Evolutionary conservation across 2,329 filamentous ascomycete species (phyloP).

Genomic region (Ophiostoma perfectum): DNA sequence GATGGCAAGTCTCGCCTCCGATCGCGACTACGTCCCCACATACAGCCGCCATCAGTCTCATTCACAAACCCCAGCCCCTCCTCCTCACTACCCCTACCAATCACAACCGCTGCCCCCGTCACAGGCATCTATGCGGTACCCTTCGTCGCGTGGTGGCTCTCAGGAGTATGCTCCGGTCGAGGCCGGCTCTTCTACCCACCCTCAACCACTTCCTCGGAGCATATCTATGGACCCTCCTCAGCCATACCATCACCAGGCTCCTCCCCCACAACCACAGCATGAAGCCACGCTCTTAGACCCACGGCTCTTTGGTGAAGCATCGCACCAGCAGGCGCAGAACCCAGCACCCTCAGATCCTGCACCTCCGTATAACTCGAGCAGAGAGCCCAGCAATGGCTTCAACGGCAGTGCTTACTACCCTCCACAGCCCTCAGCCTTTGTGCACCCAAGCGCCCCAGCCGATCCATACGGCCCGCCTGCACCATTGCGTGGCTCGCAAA

Average conservation of each 20-base stretch:
- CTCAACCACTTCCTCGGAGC: constrained; percentile 11
- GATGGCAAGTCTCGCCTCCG: constrained; percentile 18
- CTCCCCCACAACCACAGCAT: neutral
- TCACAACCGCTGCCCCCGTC: constrained; percentile 13
- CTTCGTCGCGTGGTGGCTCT: constrained; percentile 17
- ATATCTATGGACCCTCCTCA: constrained; percentile 20
- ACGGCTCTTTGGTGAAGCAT: constrained; percentile 26
- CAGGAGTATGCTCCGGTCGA: constrained; percentile 18
- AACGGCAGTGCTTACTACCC: constrained; percentile 14
- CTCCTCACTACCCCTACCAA: constrained; percentile 2
- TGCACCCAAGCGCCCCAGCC: constrained; percentile 2
- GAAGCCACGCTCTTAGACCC: constrained; percentile 24
- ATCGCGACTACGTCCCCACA: constrained; percentile 16
- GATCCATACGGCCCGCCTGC: constrained; percentile 19
- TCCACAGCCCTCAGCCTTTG: neutral
- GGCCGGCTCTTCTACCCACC: constrained; percentile 11
- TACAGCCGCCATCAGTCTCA: constrained; percentile 13
- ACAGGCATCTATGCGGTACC: constrained; percentile 17
- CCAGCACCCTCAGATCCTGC: neutral
- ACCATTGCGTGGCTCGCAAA: constrained; percentile 14
- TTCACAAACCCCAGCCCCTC: neutral
- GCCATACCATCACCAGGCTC: constrained; percentile 19
- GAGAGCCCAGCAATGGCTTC: constrained; percentile 15
- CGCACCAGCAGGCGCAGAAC: constrained; percentile 18
- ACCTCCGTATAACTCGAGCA: neutral